phyloP scores from a whole-genome alignment of 345 rosid genomes.

The Eucalyptus regnans region DNA sequence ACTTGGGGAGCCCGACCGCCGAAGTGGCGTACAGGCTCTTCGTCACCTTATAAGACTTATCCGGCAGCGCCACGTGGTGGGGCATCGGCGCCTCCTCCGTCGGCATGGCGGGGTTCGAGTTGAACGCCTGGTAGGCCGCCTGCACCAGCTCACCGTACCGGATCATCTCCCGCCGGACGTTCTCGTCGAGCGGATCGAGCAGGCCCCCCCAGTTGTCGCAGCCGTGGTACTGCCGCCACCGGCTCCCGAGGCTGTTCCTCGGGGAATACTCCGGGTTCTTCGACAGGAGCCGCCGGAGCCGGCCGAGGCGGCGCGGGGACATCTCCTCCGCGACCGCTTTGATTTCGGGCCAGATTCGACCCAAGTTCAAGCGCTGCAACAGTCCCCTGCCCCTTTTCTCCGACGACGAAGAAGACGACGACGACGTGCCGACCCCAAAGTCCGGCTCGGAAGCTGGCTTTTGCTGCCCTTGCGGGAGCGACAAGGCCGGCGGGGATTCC shows the following conservation, averaged over 20 bases:
- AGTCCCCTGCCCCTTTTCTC: constrained; percentile 9
- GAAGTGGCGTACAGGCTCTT: constrained; percentile 84
- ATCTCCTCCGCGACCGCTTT: constrained; percentile 84
- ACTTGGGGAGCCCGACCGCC: constrained; percentile 68
- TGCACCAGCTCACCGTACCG: constrained; percentile 47
- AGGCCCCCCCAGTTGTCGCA: constrained; percentile 35
- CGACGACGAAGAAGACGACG: neutral
- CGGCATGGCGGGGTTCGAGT: constrained; percentile 66
- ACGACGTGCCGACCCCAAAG: neutral
- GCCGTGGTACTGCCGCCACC: constrained; percentile 72
- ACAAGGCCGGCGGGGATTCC: neutral
- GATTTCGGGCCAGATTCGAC: constrained; percentile 67
- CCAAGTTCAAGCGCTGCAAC: constrained; percentile 43
- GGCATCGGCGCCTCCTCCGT: constrained; percentile 40
- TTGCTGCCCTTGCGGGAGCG: neutral
- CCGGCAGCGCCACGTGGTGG: constrained; percentile 53
- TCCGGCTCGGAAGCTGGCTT: neutral
- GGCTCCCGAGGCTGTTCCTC: constrained; percentile 53
- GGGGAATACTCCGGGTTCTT: constrained; percentile 73
- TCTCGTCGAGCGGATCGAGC: constrained; percentile 53
- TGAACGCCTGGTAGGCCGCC: constrained; percentile 52
- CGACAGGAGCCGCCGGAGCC: constrained; percentile 68
- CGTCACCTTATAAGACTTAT: constrained; percentile 58
- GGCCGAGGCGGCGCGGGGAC: constrained; percentile 65
- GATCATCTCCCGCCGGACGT: constrained; percentile 51